phyloP scores from a whole-genome alignment of 2,329 filamentous ascomycete genomes.

The Aspergillus terreus region DNA sequence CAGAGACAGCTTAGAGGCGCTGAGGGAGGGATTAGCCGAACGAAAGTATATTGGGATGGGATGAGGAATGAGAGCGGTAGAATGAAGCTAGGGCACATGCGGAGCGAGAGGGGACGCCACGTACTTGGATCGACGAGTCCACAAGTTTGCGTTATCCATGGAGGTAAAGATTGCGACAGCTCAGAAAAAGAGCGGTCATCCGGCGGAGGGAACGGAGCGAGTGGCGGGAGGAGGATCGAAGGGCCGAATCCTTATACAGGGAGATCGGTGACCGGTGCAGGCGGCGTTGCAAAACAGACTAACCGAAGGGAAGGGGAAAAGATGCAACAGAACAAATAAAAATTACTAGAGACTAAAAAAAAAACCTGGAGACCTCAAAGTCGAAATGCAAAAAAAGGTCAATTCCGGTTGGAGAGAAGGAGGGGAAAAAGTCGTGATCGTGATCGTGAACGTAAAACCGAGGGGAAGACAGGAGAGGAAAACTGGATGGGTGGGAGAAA shows the following conservation, averaged over 20 bases:
- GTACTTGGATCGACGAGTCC: constrained; percentile 49
- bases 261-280: neutral
- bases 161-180: constrained; percentile 32
- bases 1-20: constrained; percentile 85
- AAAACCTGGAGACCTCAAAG: constrained; percentile 3
- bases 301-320: constrained; percentile 4
- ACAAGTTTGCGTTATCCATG: constrained; percentile 51
- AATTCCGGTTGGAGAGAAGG: constrained; percentile 6
- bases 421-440: constrained; percentile 21
- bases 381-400: constrained; percentile 2
- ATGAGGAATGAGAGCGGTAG: constrained; percentile 1
- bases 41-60: constrained; percentile 5
- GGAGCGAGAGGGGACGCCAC: constrained; percentile 12
- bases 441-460: constrained; percentile 18
- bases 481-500: neutral
- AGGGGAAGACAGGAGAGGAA: neutral
- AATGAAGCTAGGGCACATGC: neutral
- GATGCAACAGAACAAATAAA: constrained; percentile 5
- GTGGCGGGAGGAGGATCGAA: constrained; percentile 15
- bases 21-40: constrained; percentile 33
- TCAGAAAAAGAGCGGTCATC: constrained; percentile 37
- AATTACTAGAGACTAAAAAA: constrained; percentile 3
- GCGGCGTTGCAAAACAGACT: neutral
- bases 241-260: constrained; percentile 3
- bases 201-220: constrained; percentile 18